phyloP scores from a whole-genome alignment of 495 filamentous ascomycete species.

The Venustampulla echinocandica region DNA sequence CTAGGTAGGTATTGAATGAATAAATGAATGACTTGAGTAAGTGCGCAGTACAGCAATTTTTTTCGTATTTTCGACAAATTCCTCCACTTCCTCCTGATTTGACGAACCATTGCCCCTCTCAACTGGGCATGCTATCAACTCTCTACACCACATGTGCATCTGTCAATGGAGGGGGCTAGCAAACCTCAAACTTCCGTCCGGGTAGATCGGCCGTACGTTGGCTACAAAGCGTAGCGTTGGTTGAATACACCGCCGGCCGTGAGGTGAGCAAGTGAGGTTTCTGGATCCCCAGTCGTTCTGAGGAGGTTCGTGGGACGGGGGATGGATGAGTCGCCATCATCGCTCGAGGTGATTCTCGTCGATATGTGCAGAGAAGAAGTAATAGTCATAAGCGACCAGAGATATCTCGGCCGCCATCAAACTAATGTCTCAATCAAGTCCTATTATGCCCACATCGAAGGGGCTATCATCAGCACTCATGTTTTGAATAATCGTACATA shows the following conservation, averaged over 20 bases:
- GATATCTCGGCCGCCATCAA: slow-evolving; percentile 5
- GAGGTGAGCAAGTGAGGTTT: slow-evolving; percentile 10
- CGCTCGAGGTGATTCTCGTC: background rate
- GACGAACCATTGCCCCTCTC: background rate
- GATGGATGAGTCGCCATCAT: background rate
- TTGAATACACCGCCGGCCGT: background rate
- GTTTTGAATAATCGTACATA: slow-evolving; percentile 6
- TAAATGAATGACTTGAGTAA: too few relatives aligned
- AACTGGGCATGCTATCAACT: background rate
- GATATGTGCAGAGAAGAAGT: slow-evolving; percentile 15
- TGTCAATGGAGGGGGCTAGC: background rate
- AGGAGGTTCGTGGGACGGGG: background rate
- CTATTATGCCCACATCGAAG: slow-evolving; percentile 12
- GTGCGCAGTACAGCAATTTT: background rate
- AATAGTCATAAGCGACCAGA: slow-evolving; percentile 10
- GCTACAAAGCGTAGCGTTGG: background rate
- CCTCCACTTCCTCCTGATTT: too few relatives aligned
- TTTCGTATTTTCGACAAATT: too few relatives aligned
- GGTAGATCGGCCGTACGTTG: too few relatives aligned
- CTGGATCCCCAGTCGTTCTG: slow-evolving; percentile 1
- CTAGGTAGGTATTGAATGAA: too few relatives aligned
- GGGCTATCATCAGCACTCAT: slow-evolving; percentile 17
- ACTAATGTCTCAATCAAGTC: slow-evolving; percentile 24
- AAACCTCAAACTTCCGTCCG: too few relatives aligned
- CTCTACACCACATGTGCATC: background rate